Evolutionary conservation across 2,329 filamentous ascomycete genomes (phyloP).

Genomic region (Neofusicoccum parvum): DNA sequence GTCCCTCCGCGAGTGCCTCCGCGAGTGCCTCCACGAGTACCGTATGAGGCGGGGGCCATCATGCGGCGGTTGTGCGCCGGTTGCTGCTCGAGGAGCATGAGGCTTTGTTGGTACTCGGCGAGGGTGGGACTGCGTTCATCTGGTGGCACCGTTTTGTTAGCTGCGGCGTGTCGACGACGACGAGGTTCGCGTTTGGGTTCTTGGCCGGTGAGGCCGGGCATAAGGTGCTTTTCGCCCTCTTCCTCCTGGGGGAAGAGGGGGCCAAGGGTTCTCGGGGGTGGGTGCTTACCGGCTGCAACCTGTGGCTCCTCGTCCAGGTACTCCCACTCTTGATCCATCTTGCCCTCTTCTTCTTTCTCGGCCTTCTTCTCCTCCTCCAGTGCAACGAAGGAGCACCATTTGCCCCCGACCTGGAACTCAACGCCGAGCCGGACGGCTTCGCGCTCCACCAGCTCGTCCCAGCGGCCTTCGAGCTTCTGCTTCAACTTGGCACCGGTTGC

Average conservation of each 20-base stretch:
- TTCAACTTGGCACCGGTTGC: slow-evolving; percentile 46
- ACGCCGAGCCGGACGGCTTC: slow-evolving; percentile 69
- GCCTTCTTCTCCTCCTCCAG: slow-evolving; percentile 50
- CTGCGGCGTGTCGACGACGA: too few relatives aligned
- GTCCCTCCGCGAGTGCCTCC: not conserved
- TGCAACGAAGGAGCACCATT: slow-evolving; percentile 74
- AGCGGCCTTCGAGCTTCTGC: slow-evolving; percentile 49
- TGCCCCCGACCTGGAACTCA: slow-evolving; percentile 67
- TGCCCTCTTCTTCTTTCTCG: not conserved
- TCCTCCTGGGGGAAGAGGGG: too few relatives aligned
- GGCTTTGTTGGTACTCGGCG: not conserved
- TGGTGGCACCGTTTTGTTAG: too few relatives aligned
- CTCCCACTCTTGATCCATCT: slow-evolving; percentile 22
- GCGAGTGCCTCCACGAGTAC: too few relatives aligned
- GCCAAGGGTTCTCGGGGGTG: too few relatives aligned
- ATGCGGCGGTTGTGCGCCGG: not conserved
- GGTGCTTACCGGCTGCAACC: too few relatives aligned
- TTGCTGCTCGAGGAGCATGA: not conserved
- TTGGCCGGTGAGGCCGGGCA: too few relatives aligned
- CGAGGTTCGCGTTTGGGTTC: too few relatives aligned
- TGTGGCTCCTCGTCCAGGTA: not conserved
- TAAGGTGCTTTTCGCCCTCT: too few relatives aligned
- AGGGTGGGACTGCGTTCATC: not conserved
- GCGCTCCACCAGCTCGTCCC: slow-evolving; percentile 62
- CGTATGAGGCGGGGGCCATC: not conserved